Evolutionary conservation across 2,329 filamentous ascomycete genomes (phyloP).

Genomic region (Colletotrichum musicola): DNA sequence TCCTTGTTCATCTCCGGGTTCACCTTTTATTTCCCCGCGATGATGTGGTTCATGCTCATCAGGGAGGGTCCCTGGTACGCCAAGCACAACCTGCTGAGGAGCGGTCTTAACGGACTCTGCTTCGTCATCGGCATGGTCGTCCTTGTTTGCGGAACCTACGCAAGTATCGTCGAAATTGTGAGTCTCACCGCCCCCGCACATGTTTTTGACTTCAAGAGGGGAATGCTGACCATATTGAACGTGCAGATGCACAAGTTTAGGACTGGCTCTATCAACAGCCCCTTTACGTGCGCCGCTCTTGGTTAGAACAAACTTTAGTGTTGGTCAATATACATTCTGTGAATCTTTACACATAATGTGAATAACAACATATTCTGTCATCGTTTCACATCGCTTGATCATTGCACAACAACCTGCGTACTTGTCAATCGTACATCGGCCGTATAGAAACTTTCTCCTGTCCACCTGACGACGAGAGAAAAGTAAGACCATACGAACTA

Average conservation of each 20-base stretch:
- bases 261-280: constrained; percentile 37
- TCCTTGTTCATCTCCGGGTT: constrained; percentile 61
- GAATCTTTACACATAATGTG: too few species aligned
- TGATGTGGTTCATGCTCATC: constrained; percentile 58
- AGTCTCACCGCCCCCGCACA: constrained; percentile 1
- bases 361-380: too few species aligned
- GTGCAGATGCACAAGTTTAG: constrained; percentile 34
- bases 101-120: constrained; percentile 44
- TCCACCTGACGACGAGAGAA: too few species aligned
- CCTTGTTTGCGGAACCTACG: constrained; percentile 50
- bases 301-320: constrained; percentile 13
- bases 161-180: constrained; percentile 42
- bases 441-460: too few species aligned
- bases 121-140: constrained; percentile 50
- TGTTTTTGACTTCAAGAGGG: background rate
- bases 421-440: too few species aligned
- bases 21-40: constrained; percentile 57
- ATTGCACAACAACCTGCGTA: too few species aligned
- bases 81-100: constrained; percentile 46
- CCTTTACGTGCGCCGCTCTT: constrained; percentile 37
- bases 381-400: too few species aligned
- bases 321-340: too few species aligned
- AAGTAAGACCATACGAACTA: too few species aligned
- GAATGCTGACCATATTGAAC: background rate
- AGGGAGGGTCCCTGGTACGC: constrained; percentile 47